Percentiles rank a stretch among this genome's conserved stretches.
Evolutionary conservation across 2,329 filamentous ascomycete species (phyloP).

Genomic region (Xylariaceae sp.): DNA sequence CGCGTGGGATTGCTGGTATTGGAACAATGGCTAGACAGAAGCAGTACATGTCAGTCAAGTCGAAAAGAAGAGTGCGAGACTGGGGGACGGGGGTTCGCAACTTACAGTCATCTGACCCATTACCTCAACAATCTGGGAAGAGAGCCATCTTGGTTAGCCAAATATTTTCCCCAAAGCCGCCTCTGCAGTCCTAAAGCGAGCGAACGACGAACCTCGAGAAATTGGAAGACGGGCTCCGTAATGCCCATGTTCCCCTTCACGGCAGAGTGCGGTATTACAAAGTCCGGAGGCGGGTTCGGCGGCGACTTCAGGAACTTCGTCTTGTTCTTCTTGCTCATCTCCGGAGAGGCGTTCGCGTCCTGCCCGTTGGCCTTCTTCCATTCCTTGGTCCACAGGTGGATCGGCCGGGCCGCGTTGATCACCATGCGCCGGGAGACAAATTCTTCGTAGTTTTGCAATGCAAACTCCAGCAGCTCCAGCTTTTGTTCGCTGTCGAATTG

Average conservation of each 20-base stretch:
- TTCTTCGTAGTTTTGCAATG: constrained; percentile 71
- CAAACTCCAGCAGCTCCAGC: constrained; percentile 80
- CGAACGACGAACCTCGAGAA: constrained; percentile 58
- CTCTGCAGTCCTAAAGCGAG: constrained; percentile 23
- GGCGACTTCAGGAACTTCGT: constrained; percentile 55
- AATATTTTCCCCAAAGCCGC: neutral
- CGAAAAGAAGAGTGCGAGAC: too few relatives aligned
- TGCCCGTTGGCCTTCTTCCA: constrained; percentile 55
- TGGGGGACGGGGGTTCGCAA: too few relatives aligned
- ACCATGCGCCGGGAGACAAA: constrained; percentile 68
- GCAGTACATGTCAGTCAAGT: neutral
- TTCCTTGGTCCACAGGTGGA: constrained; percentile 61
- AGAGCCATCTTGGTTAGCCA: constrained; percentile 11
- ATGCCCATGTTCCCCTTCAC: constrained; percentile 54
- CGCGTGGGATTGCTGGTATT: constrained; percentile 50
- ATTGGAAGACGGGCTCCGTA: constrained; percentile 56
- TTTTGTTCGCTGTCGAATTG: constrained; percentile 75
- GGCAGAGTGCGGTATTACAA: constrained; percentile 53
- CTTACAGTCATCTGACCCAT: constrained; percentile 57
- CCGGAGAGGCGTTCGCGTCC: constrained; percentile 55
- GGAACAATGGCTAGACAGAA: constrained; percentile 48
- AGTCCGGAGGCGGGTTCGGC: constrained; percentile 52
- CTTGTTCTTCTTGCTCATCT: constrained; percentile 64
- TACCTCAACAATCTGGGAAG: constrained; percentile 55
- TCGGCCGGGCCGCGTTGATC: constrained; percentile 55